phyloP scores from a whole-genome alignment of 2,329 filamentous ascomycete genomes.

The Exophiala viscosa region DNA sequence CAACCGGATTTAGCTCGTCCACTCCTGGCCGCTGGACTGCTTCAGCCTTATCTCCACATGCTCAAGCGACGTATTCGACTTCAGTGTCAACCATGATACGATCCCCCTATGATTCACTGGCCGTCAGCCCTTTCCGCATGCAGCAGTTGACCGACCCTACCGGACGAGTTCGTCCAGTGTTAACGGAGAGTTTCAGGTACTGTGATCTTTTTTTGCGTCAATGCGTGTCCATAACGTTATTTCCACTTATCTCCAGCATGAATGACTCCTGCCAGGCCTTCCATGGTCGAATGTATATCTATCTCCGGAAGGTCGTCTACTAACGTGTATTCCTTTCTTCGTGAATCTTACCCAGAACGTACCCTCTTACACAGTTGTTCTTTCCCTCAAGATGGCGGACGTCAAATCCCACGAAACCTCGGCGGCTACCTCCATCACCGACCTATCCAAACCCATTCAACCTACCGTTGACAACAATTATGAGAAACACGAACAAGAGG shows the following conservation, averaged over 20 bases:
- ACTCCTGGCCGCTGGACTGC: background rate
- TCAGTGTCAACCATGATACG: conserved; percentile 1
- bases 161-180: conserved; percentile 8
- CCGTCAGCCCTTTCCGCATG: background rate
- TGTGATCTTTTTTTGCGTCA: background rate
- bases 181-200: background rate
- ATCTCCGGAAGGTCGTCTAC: background rate
- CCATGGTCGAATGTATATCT: background rate
- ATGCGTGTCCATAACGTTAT: conserved; percentile 1
- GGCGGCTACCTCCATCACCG: conserved; percentile 19
- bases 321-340: background rate
- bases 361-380: background rate
- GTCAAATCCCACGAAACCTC: conserved; percentile 12
- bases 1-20: conserved; percentile 1
- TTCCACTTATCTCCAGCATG: background rate
- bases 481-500: conserved; percentile 9
- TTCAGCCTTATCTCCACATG: conserved; percentile 14
- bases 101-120: conserved; percentile 10
- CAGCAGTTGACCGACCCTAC: background rate
- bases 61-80: conserved; percentile 2
- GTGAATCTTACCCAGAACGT: background rate
- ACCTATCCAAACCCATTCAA: conserved; percentile 21
- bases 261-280: background rate
- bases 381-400: conserved; percentile 11
- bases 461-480: conserved; percentile 3